phyloP scores from a whole-genome alignment of 73 alveolate genomes.

The Paramecium biaurelia region DNA sequence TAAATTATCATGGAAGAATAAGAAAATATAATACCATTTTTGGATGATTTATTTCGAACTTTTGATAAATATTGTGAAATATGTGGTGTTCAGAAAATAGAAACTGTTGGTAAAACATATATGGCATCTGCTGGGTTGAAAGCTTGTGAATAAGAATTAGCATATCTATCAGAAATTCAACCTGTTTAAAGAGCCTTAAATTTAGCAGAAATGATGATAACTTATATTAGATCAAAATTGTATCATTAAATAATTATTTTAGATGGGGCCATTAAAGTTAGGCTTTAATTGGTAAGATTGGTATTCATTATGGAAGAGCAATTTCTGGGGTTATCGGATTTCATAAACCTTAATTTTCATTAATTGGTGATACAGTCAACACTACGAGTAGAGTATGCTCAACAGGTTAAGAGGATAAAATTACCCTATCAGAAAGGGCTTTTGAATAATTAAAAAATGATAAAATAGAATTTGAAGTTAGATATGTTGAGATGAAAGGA shows the following conservation, averaged over 20 bases:
- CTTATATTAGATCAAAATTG: not conserved
- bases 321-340: conserved; percentile 61
- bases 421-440: conserved; percentile 28
- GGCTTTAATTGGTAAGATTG: conserved; percentile 27
- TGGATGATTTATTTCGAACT: conserved; percentile 46
- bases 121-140: conserved; percentile 55
- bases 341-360: conserved; percentile 59
- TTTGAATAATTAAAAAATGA: conserved; percentile 47
- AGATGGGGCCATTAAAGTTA: conserved; percentile 28
- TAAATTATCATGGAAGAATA: conserved; percentile 49
- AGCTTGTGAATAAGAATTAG: conserved; percentile 49
- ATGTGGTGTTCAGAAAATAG: conserved; percentile 60
- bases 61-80: conserved; percentile 46
- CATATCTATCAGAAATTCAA: conserved; percentile 28
- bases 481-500: conserved; percentile 39
- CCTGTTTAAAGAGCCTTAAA: conserved; percentile 58
- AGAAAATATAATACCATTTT: conserved; percentile 10
- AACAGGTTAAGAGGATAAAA: conserved; percentile 50
- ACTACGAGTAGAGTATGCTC: conserved; percentile 61
- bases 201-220: conserved; percentile 5
- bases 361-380: conserved; percentile 60
- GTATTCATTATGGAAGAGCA: conserved; percentile 58
- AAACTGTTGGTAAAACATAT: conserved; percentile 61
- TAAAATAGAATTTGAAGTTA: not conserved
- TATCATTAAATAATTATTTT: not conserved